Evolutionary conservation across 192 early-diverging fungal species (phyloP).

Genomic region (Linnemannia elongata): DNA sequence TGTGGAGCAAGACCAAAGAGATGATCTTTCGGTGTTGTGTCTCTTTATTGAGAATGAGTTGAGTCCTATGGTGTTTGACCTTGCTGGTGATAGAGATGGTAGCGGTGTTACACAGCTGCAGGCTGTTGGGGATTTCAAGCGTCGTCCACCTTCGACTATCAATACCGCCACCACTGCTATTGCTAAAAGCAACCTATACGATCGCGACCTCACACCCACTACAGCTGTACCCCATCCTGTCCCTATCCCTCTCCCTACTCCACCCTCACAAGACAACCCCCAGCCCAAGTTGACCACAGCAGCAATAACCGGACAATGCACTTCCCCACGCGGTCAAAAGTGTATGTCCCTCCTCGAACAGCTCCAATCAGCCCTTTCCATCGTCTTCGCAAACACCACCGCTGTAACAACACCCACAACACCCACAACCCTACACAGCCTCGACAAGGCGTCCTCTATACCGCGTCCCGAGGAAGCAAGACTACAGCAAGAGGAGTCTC

Average conservation of each 20-base stretch:
- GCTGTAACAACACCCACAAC: background rate
- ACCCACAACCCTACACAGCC: background rate
- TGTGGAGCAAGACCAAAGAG: background rate
- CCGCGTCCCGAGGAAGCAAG: background rate
- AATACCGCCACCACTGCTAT: background rate
- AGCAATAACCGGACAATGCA: background rate
- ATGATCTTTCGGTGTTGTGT: background rate
- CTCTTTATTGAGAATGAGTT: constrained; percentile 6
- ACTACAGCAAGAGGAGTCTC: background rate
- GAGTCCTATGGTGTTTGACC: background rate
- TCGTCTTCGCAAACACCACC: background rate
- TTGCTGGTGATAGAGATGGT: background rate
- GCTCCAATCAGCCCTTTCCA: background rate
- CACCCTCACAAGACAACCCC: background rate
- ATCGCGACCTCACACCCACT: background rate
- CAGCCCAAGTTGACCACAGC: background rate
- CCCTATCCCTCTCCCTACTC: background rate
- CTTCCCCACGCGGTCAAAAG: constrained; percentile 7
- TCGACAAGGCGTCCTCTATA: background rate
- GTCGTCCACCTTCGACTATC: background rate
- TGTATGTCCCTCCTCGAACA: constrained; percentile 2
- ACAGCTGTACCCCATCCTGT: background rate
- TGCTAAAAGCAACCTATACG: background rate
- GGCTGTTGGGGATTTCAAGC: background rate
- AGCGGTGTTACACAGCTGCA: background rate